Evolutionary conservation across 2,329 filamentous ascomycete species (phyloP).

Genomic region (Aspergillus spinulosporus): DNA sequence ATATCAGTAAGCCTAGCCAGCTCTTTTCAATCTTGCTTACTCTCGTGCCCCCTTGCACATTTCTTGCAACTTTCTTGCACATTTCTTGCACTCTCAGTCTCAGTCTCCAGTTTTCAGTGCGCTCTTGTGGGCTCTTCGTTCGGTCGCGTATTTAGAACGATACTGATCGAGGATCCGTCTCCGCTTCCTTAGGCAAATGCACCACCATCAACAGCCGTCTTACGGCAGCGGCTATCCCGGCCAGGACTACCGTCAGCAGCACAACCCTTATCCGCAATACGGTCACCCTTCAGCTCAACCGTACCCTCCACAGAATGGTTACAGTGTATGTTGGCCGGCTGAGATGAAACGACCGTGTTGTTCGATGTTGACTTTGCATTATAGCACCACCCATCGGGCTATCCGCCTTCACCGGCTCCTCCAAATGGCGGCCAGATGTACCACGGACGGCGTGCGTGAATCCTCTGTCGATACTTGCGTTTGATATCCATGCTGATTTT

Average conservation of each 20-base stretch:
- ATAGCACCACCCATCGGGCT: slow-evolving; percentile 32
- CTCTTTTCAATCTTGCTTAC: background rate
- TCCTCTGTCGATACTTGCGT: background rate
- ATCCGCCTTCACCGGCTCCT: slow-evolving; percentile 28
- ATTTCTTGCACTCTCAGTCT: background rate
- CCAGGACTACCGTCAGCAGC: slow-evolving; percentile 45
- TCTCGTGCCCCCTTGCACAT: slow-evolving; percentile 15
- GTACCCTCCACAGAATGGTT: slow-evolving; percentile 35
- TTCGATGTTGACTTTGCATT: slow-evolving; percentile 18
- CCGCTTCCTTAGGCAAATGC: slow-evolving; percentile 29
- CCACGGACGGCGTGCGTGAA: slow-evolving; percentile 42
- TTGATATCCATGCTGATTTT: background rate
- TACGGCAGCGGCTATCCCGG: slow-evolving; percentile 40
- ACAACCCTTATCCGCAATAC: slow-evolving; percentile 45
- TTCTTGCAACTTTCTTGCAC: background rate
- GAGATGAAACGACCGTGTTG: background rate
- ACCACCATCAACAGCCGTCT: slow-evolving; percentile 30
- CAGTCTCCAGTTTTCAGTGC: background rate
- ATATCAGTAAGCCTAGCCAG: slow-evolving; percentile 35
- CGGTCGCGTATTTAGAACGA: background rate
- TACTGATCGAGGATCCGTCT: slow-evolving; percentile 5
- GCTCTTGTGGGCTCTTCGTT: background rate
- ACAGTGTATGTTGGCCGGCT: slow-evolving; percentile 36
- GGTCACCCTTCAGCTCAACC: slow-evolving; percentile 46
- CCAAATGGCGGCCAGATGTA: slow-evolving; percentile 41